A percentile compares a stretch with the other conserved stretches of the same genome.
Evolutionary conservation across 768 basidiomycete genomes (phyloP).

Genomic region (Tricholoma terreum): DNA sequence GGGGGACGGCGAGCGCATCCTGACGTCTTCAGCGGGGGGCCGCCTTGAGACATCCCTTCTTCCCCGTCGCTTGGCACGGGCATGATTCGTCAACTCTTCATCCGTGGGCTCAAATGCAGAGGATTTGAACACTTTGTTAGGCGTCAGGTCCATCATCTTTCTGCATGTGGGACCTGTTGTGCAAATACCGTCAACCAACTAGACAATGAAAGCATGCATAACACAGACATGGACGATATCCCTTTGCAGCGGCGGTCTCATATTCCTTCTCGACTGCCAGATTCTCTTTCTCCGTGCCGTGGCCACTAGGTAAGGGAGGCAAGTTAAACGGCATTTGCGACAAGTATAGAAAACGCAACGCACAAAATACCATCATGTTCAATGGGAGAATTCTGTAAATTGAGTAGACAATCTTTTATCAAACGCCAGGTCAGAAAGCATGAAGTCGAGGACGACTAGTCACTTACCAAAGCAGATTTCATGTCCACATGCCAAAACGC

Average conservation of each 20-base stretch:
- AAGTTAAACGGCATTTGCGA: background rate
- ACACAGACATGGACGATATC: conserved; percentile 54
- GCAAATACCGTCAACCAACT: background rate
- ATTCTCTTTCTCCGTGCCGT: conserved; percentile 56
- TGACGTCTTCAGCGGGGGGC: conserved; percentile 14
- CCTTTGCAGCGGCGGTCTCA: conserved; percentile 54
- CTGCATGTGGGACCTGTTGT: conserved; percentile 63
- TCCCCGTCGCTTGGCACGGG: conserved; percentile 30
- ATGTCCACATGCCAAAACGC: conserved; percentile 65
- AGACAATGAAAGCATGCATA: background rate
- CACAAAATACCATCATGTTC: conserved; percentile 61
- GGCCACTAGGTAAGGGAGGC: conserved; percentile 37
- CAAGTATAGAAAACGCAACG: conserved; percentile 15
- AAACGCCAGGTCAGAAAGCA: background rate
- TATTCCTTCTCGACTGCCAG: conserved; percentile 51
- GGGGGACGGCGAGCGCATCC: conserved; percentile 26
- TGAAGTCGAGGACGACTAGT: background rate
- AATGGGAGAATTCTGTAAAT: conserved; percentile 49
- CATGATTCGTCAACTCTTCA: conserved; percentile 48
- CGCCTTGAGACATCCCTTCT: conserved; percentile 16
- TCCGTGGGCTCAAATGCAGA: conserved; percentile 67
- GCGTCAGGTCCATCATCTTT: conserved; percentile 54
- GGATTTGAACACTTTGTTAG: conserved; percentile 54
- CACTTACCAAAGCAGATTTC: conserved; percentile 57
- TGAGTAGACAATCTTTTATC: conserved; percentile 50